These are phyloP conservation scores for Hygrophorus pudorinus DNA, from an alignment of 768 basidiomycete species.

Conservation along the genomic window DNA sequence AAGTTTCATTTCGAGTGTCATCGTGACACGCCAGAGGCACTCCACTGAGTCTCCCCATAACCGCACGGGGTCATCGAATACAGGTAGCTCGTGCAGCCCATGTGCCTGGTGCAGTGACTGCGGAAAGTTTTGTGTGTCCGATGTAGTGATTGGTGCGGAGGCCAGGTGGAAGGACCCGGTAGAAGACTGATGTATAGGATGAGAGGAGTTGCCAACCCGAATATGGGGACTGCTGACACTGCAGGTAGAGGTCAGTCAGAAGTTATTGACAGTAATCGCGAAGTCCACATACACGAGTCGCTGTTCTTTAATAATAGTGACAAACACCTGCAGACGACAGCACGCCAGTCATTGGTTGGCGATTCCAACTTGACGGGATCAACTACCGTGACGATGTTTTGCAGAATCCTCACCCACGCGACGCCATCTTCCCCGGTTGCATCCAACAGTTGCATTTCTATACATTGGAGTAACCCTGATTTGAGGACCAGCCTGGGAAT, in stretches of 20 bases:
- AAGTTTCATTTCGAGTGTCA: slow-evolving; percentile 24
- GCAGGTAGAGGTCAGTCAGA: slow-evolving; percentile 8
- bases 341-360: slow-evolving; percentile 50
- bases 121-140: slow-evolving; percentile 1
- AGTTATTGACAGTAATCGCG: slow-evolving; percentile 5
- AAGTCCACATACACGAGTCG: slow-evolving; percentile 17
- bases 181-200: slow-evolving; percentile 28
- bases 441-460: slow-evolving; percentile 56
- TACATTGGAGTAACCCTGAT: slow-evolving; percentile 69
- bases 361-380: slow-evolving; percentile 42
- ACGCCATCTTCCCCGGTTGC: slow-evolving; percentile 30
- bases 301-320: slow-evolving; percentile 25
- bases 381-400: slow-evolving; percentile 46
- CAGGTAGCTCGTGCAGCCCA: slow-evolving; percentile 25
- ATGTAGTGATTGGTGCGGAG: slow-evolving; percentile 10
- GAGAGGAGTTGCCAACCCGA: slow-evolving; percentile 16
- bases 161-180: slow-evolving; percentile 14
- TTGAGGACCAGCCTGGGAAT: slow-evolving; percentile 67
- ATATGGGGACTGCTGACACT: slow-evolving; percentile 8
- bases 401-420: slow-evolving; percentile 57
- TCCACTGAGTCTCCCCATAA: slow-evolving; percentile 47
- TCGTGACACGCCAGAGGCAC: slow-evolving; percentile 43
- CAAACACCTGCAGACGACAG: slow-evolving; percentile 45
- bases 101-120: slow-evolving; percentile 11
- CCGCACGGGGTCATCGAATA: slow-evolving; percentile 18